Conservation (phyloP, 2,329 filamentous ascomycete species). For the Domatiomyces globalis region DNA sequence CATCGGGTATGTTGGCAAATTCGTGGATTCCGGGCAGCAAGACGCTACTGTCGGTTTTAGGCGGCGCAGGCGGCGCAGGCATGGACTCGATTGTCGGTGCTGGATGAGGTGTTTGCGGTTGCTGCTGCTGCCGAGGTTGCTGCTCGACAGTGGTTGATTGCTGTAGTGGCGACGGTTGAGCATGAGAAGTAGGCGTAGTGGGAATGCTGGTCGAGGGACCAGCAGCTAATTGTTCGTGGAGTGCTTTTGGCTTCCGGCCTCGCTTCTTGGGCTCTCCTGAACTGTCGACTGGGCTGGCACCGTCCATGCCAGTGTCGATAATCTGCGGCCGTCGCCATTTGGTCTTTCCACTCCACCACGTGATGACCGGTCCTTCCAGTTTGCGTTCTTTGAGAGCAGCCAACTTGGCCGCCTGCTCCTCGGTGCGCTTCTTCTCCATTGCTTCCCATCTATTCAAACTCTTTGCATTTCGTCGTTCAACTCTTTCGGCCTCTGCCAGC, state of each 20-base stretch:
- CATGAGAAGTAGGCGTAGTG: not conserved
- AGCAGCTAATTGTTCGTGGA: constrained; percentile 10
- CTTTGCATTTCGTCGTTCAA: constrained; percentile 77
- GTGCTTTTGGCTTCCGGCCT: constrained; percentile 16
- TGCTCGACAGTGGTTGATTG: not conserved
- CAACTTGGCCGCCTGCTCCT: constrained; percentile 66
- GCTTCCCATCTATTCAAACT: constrained; percentile 89
- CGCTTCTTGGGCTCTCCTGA: constrained; percentile 14
- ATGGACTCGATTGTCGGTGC: not conserved
- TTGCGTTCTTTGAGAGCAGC: constrained; percentile 78
- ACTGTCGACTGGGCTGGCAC: constrained; percentile 5
- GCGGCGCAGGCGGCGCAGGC: not conserved
- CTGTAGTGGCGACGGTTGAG: not conserved
- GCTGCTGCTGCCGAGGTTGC: not conserved
- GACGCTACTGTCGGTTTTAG: not conserved
- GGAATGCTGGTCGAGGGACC: not conserved
- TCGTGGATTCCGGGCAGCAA: constrained; percentile 34
- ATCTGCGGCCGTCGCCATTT: constrained; percentile 60
- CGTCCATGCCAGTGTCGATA: constrained; percentile 9
- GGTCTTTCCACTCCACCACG: constrained; percentile 84
- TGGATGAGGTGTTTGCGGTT: not conserved
- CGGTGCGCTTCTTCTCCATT: constrained; percentile 75
- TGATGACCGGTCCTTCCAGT: constrained; percentile 75
- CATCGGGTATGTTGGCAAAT: constrained; percentile 28
- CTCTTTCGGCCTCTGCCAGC: constrained; percentile 63